Evolutionary conservation across 2,329 filamentous ascomycete species (phyloP).

Genomic region (Curvularia spicifera): DNA sequence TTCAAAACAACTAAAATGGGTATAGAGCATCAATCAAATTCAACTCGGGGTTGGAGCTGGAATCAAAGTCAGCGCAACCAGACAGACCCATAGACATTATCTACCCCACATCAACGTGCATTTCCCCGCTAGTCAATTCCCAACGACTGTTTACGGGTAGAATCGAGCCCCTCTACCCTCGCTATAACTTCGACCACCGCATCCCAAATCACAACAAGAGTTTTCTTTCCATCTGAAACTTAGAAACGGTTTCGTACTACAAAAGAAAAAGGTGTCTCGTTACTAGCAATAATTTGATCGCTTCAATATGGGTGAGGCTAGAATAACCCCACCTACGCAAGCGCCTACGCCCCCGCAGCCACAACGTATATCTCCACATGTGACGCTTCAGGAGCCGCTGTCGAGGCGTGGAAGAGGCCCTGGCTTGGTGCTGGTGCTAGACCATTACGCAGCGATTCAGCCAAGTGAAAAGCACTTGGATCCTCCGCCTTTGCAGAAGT

Average conservation of each 20-base stretch:
- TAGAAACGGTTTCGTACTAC: not conserved
- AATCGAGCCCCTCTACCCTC: not conserved
- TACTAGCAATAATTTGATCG: not conserved
- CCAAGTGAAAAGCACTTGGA: constrained; percentile 52
- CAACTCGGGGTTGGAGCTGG: too few relatives aligned
- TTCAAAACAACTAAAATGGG: too few relatives aligned
- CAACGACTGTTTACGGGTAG: not conserved
- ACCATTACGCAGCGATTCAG: constrained; percentile 41
- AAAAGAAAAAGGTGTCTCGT: not conserved
- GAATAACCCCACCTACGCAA: constrained; percentile 18
- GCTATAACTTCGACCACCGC: not conserved
- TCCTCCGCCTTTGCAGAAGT: constrained; percentile 67
- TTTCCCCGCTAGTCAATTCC: not conserved
- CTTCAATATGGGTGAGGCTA: constrained; percentile 19
- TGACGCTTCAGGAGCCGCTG: constrained; percentile 55
- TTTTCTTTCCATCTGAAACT: not conserved
- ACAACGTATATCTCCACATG: constrained; percentile 31
- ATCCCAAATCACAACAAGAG: not conserved
- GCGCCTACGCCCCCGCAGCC: constrained; percentile 24
- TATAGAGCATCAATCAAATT: too few relatives aligned
- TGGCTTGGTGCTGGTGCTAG: constrained; percentile 55
- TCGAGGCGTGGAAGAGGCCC: constrained; percentile 59
- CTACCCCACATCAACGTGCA: constrained; percentile 1
- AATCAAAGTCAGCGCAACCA: too few relatives aligned
- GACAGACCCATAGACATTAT: not conserved